These are phyloP conservation scores for Maudiozyma serrabonitensis DNA, from an alignment of 805 yeast genomes.

Conservation along the genomic window DNA sequence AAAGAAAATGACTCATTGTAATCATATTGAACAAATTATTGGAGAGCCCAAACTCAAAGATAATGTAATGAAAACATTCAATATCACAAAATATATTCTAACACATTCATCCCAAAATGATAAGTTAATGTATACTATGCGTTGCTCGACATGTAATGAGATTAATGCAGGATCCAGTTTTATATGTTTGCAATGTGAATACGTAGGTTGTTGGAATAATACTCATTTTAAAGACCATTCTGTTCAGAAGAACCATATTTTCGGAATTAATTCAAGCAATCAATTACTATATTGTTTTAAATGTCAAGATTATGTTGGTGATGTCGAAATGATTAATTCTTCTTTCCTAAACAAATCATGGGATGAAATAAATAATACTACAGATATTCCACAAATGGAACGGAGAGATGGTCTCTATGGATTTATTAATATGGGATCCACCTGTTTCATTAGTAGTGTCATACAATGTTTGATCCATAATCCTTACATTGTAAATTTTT, in stretches of 20 bases:
- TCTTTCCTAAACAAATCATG: constrained; percentile 20
- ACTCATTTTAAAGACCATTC: constrained; percentile 42
- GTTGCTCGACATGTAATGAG: constrained; percentile 23
- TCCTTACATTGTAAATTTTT: constrained; percentile 72
- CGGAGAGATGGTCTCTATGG: constrained; percentile 80
- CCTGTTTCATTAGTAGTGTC: constrained; percentile 94
- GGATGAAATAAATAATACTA: constrained; percentile 16
- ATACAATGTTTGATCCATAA: constrained; percentile 84
- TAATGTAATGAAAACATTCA: constrained; percentile 20
- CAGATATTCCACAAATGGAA: constrained; percentile 26
- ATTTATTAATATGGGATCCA: constrained; percentile 88
- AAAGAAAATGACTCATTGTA: constrained; percentile 23
- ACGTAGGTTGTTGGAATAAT: constrained; percentile 55
- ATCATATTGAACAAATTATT: constrained; percentile 24
- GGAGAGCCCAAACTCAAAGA: constrained; percentile 26
- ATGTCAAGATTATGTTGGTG: constrained; percentile 65
- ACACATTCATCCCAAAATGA: constrained; percentile 14
- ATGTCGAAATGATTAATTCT: constrained; percentile 30
- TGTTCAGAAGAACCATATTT: constrained; percentile 38
- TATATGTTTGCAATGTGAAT: constrained; percentile 72
- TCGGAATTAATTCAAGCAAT: constrained; percentile 58
- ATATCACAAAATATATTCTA: constrained; percentile 20
- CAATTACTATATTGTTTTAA: constrained; percentile 71
- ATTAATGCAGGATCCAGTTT: constrained; percentile 31
- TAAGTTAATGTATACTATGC: constrained; percentile 16